Evolutionary conservation across 805 yeast species (phyloP), one percentile per base, ranked within the genome.

Genomic region (Candida ulmi): DNA sequence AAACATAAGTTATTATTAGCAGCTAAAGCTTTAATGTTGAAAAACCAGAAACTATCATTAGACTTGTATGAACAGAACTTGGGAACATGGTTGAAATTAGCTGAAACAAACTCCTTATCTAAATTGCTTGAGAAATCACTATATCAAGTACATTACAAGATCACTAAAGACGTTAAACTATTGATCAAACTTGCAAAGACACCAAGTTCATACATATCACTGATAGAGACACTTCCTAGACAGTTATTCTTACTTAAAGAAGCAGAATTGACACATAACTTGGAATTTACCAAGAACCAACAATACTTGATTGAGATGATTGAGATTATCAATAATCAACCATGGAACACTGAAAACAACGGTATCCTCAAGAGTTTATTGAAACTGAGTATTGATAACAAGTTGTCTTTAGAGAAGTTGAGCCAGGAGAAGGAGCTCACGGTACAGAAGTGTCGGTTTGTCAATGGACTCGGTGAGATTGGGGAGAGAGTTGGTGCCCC

Each of bases 181-280:
- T 17, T 47, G 11, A 26, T 25, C 8, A 2, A 30, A 1, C 17
- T 45, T n/a, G 16, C 18, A 3, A 30, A 36, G 18, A 19, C 38
- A 2, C 29, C 15, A 8, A 11, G 17, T 3, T 43, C 47, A 3
- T 40, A 32, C 17, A 36, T 45, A 9, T 26, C 43, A 3, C 35
- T 47, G 17, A 24, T 47, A 6, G 49, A 47, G 23, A 37, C 51
- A 2, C 17, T 47, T 0, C 51, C 51, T 13, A 38, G 51, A 35
- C 51, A 47, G 32, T 34, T 36, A 11, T 5, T 30, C 5, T 3
- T 36, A 4, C 17, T 21, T 4, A 23, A 13, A 23, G 28, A 30
- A 9, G 15, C 19, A 17, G 19, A 16, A 11, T 3, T 13, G 16
- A 19, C 19, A 30, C 28, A 33, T 33, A 35, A 41, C 23, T 25